Conservation (phyloP, 805 yeast species). For the Grigorovia transvaalensis region DNA sequence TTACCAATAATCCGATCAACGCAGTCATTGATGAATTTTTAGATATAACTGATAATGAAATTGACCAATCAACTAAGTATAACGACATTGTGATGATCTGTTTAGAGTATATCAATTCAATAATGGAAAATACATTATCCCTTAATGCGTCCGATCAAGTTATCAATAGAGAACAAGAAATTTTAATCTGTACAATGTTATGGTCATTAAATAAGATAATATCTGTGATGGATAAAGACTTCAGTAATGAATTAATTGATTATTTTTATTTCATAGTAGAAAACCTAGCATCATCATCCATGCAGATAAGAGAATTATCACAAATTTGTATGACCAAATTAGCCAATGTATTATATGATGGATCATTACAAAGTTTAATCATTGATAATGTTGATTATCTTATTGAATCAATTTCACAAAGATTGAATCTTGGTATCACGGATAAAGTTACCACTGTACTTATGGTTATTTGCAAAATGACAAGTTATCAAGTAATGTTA, state of each 20-base stretch:
- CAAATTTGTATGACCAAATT: slow-evolving; percentile 42
- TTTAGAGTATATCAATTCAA: background rate
- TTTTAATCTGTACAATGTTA: slow-evolving; percentile 11
- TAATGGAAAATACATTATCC: background rate
- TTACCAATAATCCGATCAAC: too few species aligned
- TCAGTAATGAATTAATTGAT: slow-evolving; percentile 52
- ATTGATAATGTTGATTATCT: slow-evolving; percentile 68
- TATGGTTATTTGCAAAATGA: slow-evolving; percentile 55
- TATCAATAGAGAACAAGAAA: slow-evolving; percentile 15
- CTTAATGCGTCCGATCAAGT: slow-evolving; percentile 32
- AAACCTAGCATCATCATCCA: slow-evolving; percentile 48
- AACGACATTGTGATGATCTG: background rate
- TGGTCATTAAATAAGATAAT: slow-evolving; percentile 10
- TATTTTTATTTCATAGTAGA: slow-evolving; percentile 64
- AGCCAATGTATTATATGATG: slow-evolving; percentile 41
- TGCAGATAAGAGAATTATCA: slow-evolving; percentile 40
- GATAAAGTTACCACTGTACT: slow-evolving; percentile 67
- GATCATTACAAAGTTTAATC: slow-evolving; percentile 48
- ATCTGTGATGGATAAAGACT: slow-evolving; percentile 14
- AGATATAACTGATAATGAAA: slow-evolving; percentile 12
- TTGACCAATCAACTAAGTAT: background rate
- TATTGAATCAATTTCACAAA: slow-evolving; percentile 64
- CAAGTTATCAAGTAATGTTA: slow-evolving; percentile 55
- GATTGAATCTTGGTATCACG: slow-evolving; percentile 57
- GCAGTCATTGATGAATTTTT: slow-evolving; percentile 5